phyloP scores from a whole-genome alignment of 192 early-diverging fungal genomes.

The Backusella parvicylindrica region DNA sequence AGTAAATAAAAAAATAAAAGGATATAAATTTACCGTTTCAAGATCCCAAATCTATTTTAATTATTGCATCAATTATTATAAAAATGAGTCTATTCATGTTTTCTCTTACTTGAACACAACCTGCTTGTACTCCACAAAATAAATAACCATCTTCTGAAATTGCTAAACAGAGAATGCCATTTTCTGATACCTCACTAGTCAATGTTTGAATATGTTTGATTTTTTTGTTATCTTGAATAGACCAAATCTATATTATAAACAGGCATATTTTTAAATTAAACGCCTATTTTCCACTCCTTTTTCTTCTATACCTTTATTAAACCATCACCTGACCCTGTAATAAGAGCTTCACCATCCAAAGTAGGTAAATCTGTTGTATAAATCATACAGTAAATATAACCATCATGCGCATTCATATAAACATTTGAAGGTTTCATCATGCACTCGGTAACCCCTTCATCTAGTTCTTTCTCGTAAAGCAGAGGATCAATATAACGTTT shows the following conservation, averaged over 20 bases:
- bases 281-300: not conserved
- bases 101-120: conserved; percentile 49
- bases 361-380: conserved; percentile 44
- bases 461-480: not conserved
- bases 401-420: conserved; percentile 60
- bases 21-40: conserved; percentile 47
- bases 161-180: conserved; percentile 56
- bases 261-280: not conserved
- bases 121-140: conserved; percentile 71
- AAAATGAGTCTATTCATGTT: not conserved
- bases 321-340: conserved; percentile 63
- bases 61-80: not conserved
- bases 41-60: conserved; percentile 62
- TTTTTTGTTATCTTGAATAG: conserved; percentile 8
- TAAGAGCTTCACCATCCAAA: conserved; percentile 41
- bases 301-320: conserved; percentile 45
- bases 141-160: conserved; percentile 62
- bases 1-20: conserved; percentile 26
- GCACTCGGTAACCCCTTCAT: conserved; percentile 43
- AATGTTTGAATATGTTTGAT: conserved; percentile 26
- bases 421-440: conserved; percentile 52
- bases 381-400: conserved; percentile 63
- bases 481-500: no score
- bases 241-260: conserved; percentile 22
- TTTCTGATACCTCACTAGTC: conserved; percentile 27